These are phyloP conservation scores for Adansonia digitata DNA, from an alignment of 345 rosid genomes.

Conservation along the genomic window DNA sequence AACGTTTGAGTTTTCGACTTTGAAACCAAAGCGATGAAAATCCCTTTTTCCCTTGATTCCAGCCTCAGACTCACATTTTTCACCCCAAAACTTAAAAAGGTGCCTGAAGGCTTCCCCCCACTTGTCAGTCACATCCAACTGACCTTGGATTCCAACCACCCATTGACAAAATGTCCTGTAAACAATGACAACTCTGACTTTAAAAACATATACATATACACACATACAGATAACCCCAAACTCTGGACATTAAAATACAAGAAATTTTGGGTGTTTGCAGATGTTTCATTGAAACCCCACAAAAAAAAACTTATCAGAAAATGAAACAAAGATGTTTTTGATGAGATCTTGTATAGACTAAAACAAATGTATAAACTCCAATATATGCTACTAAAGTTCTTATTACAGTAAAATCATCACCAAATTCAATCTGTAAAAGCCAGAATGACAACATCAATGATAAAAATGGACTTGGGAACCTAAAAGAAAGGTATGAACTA, in stretches of 20 bases:
- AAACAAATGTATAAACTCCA: not conserved
- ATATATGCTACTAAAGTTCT: not conserved
- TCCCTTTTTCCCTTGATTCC: not conserved
- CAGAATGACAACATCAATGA: constrained; percentile 13
- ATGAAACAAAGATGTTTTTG: not conserved
- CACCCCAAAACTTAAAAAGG: no score
- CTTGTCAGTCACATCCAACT: constrained; percentile 15
- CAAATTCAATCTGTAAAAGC: constrained; percentile 24
- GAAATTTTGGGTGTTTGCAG: not conserved
- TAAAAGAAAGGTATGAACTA: no score
- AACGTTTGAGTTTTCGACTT: not conserved
- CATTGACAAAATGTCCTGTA: constrained; percentile 19
- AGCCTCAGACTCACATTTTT: not conserved
- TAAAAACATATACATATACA: not conserved
- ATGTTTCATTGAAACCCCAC: not conserved
- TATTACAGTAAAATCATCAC: constrained; percentile 26
- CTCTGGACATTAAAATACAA: constrained; percentile 6
- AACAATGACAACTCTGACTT: constrained; percentile 10
- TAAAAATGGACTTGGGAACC: constrained; percentile 19
- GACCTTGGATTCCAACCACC: constrained; percentile 29
- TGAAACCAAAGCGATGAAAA: not conserved
- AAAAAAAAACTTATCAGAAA: not conserved
- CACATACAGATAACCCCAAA: not conserved
- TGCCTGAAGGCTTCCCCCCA: not conserved
- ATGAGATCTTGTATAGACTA: not conserved